These are phyloP conservation scores for Claviceps humidiphila DNA, from an alignment of 2,329 filamentous ascomycete species.

Conservation along the genomic window DNA sequence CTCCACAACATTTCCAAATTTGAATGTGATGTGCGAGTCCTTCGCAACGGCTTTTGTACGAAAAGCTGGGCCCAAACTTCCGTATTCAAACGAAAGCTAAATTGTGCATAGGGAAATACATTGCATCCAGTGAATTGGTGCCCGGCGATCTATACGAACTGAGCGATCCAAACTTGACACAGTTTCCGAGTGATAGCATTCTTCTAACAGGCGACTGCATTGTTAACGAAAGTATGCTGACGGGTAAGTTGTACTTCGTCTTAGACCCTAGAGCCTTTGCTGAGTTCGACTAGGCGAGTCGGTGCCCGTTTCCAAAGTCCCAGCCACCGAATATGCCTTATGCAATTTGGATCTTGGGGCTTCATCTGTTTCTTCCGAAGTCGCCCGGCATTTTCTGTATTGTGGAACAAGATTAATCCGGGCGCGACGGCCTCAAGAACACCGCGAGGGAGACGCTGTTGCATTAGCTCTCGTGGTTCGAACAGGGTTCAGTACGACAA, in stretches of 20 bases:
- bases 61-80: slow-evolving; percentile 6
- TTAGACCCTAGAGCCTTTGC: background rate
- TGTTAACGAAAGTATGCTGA: slow-evolving; percentile 98
- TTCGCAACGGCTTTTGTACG: slow-evolving; percentile 87
- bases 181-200: slow-evolving; percentile 86
- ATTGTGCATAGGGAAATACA: slow-evolving; percentile 51
- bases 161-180: slow-evolving; percentile 76
- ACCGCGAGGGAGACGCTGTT: slow-evolving; percentile 74
- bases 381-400: slow-evolving; percentile 84
- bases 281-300: slow-evolving; percentile 53
- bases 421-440: slow-evolving; percentile 75
- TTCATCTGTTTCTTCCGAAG: slow-evolving; percentile 67
- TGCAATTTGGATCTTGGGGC: slow-evolving; percentile 62
- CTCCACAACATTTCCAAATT: slow-evolving; percentile 86
- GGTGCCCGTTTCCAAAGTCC: slow-evolving; percentile 86
- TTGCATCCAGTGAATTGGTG: slow-evolving; percentile 76
- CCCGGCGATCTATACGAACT: slow-evolving; percentile 96
- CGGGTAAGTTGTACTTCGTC: slow-evolving; percentile 27
- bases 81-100: background rate
- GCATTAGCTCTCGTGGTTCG: slow-evolving; percentile 84
- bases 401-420: slow-evolving; percentile 92
- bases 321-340: slow-evolving; percentile 71
- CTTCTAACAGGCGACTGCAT: slow-evolving; percentile 91
- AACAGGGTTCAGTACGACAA: slow-evolving; percentile 95
- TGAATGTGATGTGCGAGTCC: slow-evolving; percentile 86